A percentile compares a stretch with the other conserved stretches of the same genome.
Conservation (phyloP, 2,329 filamentous ascomycete genomes). For the Reticulascus tulasneorum region DNA sequence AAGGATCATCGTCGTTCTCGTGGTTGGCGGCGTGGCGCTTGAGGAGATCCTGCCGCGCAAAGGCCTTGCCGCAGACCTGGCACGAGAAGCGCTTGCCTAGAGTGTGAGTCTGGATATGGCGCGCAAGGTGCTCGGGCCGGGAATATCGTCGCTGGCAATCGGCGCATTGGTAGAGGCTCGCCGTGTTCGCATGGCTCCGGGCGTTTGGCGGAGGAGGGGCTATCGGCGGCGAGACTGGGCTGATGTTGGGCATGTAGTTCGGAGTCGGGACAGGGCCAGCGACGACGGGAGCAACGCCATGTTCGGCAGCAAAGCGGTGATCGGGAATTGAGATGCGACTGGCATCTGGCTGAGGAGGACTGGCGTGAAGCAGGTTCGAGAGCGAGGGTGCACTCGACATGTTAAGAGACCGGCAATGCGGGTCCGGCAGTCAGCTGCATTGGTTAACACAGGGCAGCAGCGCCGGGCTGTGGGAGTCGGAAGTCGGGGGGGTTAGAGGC, state of each 20-base stretch:
- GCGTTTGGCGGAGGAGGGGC: constrained; percentile 3
- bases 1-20: constrained; percentile 38
- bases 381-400: constrained; percentile 14
- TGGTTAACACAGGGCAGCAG: constrained; percentile 7
- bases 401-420: constrained; percentile 4
- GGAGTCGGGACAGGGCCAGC: constrained; percentile 5
- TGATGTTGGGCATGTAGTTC: constrained; percentile 1
- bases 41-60: constrained; percentile 49
- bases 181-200: constrained; percentile 19
- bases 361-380: constrained; percentile 15
- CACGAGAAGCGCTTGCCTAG: constrained; percentile 46
- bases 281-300: not conserved
- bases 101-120: constrained; percentile 48
- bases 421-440: constrained; percentile 11
- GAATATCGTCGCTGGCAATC: constrained; percentile 49
- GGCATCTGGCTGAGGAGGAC: not conserved
- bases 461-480: constrained; percentile 1
- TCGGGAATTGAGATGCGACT: not conserved
- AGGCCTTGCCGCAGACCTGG: constrained; percentile 49
- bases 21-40: constrained; percentile 51
- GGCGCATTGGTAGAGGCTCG: constrained; percentile 43
- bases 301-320: not conserved
- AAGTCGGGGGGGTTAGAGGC: constrained; percentile 3
- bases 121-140: constrained; percentile 49
- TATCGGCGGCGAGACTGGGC: constrained; percentile 14